phyloP scores from a whole-genome alignment of 116 monocot genomes.

The Phalaenopsis hybrid region DNA sequence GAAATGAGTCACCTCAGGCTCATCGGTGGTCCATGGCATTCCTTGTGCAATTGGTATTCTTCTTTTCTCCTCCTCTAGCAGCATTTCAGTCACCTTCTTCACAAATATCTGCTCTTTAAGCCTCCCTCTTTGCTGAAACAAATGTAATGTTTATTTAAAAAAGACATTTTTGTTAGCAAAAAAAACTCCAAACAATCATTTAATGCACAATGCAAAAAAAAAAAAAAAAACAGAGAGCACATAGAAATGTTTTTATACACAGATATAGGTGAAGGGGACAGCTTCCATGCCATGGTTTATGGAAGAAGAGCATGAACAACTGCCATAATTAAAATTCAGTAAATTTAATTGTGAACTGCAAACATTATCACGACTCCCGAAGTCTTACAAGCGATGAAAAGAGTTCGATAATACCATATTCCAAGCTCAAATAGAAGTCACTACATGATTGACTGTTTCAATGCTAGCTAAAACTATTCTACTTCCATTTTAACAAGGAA shows the following conservation, averaged over 20 bases:
- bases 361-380: background rate
- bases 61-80: conserved; percentile 63
- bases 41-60: conserved; percentile 85
- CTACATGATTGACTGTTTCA: too few relatives aligned
- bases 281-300: background rate
- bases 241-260: background rate
- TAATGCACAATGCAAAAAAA: background rate
- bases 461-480: too few relatives aligned
- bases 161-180: background rate
- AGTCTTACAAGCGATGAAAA: background rate
- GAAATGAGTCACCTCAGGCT: conserved; percentile 62
- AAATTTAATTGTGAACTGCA: background rate
- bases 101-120: conserved; percentile 69
- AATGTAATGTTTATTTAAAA: background rate
- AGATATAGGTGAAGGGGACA: background rate
- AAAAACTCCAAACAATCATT: background rate
- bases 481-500: too few relatives aligned
- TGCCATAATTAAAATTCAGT: background rate
- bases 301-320: background rate
- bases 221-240: background rate
- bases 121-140: conserved; percentile 79
- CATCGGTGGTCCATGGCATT: conserved; percentile 88
- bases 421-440: too few relatives aligned
- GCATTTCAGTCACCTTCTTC: conserved; percentile 71
- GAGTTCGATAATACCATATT: too few relatives aligned